These are phyloP conservation scores for Citrus australasica DNA, from an alignment of 345 rosid genomes.

Conservation along the genomic window DNA sequence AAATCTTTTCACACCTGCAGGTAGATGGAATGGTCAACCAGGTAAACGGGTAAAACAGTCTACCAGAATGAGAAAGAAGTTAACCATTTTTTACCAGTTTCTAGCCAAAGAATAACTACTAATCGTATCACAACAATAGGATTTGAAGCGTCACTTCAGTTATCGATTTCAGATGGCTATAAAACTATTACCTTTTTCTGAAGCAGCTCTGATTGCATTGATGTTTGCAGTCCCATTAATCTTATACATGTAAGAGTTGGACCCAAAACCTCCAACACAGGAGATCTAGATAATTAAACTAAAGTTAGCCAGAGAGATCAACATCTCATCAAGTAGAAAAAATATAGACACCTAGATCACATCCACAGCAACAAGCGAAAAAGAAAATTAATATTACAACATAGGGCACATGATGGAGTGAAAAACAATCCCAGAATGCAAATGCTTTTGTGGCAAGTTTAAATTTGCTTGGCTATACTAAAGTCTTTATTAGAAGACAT, in stretches of 20 bases:
- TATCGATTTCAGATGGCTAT: background rate
- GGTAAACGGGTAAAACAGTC: background rate
- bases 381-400: background rate
- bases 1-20: conserved; percentile 79
- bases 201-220: conserved; percentile 88
- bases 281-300: conserved; percentile 57
- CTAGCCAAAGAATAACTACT: background rate
- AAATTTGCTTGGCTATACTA: background rate
- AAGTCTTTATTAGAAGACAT: conserved; percentile 23
- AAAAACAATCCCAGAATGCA: background rate
- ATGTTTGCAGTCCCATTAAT: conserved; percentile 95
- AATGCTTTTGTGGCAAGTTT: background rate
- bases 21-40: background rate
- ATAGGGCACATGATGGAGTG: background rate
- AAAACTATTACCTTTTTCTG: conserved; percentile 60
- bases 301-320: conserved; percentile 19
- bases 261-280: conserved; percentile 96
- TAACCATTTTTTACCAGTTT: background rate
- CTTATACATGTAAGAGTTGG: conserved; percentile 90
- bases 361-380: background rate
- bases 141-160: background rate
- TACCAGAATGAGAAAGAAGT: background rate
- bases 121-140: background rate
- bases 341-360: background rate
- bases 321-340: conserved; percentile 1